A percentile compares a stretch with the other conserved stretches of the same genome.
Evolutionary conservation across 495 filamentous ascomycete species (phyloP).

Genomic region (Choiromyces venosus): DNA sequence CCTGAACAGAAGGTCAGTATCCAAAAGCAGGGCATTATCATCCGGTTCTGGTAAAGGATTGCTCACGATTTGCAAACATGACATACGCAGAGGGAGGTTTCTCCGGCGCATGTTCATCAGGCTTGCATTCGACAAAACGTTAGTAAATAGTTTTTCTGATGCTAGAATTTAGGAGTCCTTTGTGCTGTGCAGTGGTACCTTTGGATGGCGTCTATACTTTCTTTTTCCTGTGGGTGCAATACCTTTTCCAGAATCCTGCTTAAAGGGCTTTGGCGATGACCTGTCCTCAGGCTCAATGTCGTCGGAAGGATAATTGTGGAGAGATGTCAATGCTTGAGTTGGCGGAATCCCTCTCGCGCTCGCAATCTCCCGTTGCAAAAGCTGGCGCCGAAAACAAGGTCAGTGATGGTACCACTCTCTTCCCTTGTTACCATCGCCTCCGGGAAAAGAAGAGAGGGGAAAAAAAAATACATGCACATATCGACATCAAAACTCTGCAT

Average conservation of each 20-base stretch:
- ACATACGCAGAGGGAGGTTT: constrained; percentile 75
- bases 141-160: constrained; percentile 16
- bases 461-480: neutral
- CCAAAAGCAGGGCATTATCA: neutral
- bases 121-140: constrained; percentile 43
- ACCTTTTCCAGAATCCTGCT: constrained; percentile 34
- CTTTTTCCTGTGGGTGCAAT: constrained; percentile 52
- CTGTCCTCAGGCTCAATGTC: constrained; percentile 41
- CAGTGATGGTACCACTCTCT: constrained; percentile 12
- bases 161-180: neutral
- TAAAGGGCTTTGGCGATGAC: constrained; percentile 27
- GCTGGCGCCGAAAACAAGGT: constrained; percentile 27
- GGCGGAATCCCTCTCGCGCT: constrained; percentile 52
- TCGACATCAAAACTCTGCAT: neutral
- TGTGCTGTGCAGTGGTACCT: constrained; percentile 47
- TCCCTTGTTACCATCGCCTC: neutral
- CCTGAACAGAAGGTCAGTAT: constrained; percentile 46
- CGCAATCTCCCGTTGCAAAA: constrained; percentile 52
- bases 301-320: constrained; percentile 29
- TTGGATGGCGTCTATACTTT: constrained; percentile 74
- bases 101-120: constrained; percentile 72
- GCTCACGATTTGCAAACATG: constrained; percentile 74
- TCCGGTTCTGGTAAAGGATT: neutral
- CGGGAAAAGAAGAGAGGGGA: neutral
- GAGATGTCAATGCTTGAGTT: constrained; percentile 41